phyloP scores from a whole-genome alignment of 1,284 basidiomycete species.

The Mycosarcoma maydis region DNA sequence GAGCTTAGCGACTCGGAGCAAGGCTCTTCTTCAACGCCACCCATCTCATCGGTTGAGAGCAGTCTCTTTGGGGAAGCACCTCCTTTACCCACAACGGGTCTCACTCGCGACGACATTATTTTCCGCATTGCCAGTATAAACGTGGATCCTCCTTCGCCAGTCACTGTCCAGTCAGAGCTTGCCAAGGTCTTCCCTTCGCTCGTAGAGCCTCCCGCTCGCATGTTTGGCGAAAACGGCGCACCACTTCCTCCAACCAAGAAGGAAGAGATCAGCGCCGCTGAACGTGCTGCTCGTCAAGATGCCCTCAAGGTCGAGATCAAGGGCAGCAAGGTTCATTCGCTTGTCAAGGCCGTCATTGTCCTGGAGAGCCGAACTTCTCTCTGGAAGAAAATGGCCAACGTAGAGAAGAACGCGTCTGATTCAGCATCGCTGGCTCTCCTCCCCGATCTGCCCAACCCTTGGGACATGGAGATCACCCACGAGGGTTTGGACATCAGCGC shows the following conservation, averaged over 20 bases:
- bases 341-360: slow-evolving; percentile 50
- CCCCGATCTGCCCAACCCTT: slow-evolving; percentile 50
- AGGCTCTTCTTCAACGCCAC: slow-evolving; percentile 10
- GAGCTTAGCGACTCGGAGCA: slow-evolving; percentile 22
- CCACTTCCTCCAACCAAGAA: slow-evolving; percentile 50
- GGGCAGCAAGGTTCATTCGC: slow-evolving; percentile 42
- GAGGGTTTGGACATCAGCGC: slow-evolving; percentile 44
- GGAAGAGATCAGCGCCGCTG: slow-evolving; percentile 43
- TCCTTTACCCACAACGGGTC: slow-evolving; percentile 20
- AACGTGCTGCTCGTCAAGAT: slow-evolving; percentile 41
- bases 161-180: slow-evolving; percentile 22
- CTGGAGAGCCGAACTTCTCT: slow-evolving; percentile 43
- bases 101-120: slow-evolving; percentile 33
- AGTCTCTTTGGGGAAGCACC: slow-evolving; percentile 22
- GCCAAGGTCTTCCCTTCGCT: slow-evolving; percentile 39
- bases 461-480: slow-evolving; percentile 47
- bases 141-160: slow-evolving; percentile 15
- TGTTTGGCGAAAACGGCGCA: slow-evolving; percentile 47
- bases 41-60: slow-evolving; percentile 11
- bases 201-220: slow-evolving; percentile 40
- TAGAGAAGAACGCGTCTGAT: slow-evolving; percentile 13
- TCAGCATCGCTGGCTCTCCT: slow-evolving; percentile 28
- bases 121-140: slow-evolving; percentile 28
- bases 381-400: slow-evolving; percentile 42
- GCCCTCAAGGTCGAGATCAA: slow-evolving; percentile 44